These are phyloP conservation scores for Yarrowia alimentaria DNA, from an alignment of 805 yeast genomes.

Conservation along the genomic window DNA sequence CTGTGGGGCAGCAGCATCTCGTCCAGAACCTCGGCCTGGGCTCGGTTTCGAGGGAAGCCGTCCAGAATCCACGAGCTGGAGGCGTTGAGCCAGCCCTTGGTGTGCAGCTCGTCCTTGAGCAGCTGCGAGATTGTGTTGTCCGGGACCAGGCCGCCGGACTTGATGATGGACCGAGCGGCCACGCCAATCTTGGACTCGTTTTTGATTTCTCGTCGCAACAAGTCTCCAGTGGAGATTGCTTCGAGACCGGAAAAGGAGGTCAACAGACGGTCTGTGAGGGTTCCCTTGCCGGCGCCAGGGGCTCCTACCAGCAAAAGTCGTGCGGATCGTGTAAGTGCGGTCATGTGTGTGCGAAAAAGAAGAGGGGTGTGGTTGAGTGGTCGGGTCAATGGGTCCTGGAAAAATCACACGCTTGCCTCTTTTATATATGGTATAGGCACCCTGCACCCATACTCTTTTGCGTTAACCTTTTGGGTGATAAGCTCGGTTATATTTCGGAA, in stretches of 20 bases:
- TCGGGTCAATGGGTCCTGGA: neutral
- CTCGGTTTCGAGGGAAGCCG: conserved; percentile 83
- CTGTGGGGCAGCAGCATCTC: conserved; percentile 41
- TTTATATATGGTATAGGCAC: no score
- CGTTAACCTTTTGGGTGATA: no score
- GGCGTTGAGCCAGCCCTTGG: conserved; percentile 46
- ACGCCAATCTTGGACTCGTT: conserved; percentile 50
- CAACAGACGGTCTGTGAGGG: conserved; percentile 68
- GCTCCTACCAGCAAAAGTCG: conserved; percentile 80
- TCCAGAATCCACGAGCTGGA: conserved; percentile 71
- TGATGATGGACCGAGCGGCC: conserved; percentile 56
- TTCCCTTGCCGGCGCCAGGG: conserved; percentile 95
- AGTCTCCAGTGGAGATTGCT: conserved; percentile 80
- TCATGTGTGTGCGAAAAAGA: neutral
- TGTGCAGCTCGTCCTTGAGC: conserved; percentile 51
- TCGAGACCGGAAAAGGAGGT: conserved; percentile 52
- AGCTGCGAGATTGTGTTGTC: conserved; percentile 64
- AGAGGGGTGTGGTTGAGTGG: neutral
- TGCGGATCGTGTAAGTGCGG: conserved; percentile 31
- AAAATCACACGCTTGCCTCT: no score
- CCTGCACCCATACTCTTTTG: no score
- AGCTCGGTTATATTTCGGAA: conserved; percentile 25
- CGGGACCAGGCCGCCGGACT: conserved; percentile 68
- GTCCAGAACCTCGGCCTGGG: conserved; percentile 66
- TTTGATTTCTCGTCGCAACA: conserved; percentile 66